Evolutionary conservation across 768 basidiomycete genomes (phyloP).

Genomic region (Tulasnella sp.): DNA sequence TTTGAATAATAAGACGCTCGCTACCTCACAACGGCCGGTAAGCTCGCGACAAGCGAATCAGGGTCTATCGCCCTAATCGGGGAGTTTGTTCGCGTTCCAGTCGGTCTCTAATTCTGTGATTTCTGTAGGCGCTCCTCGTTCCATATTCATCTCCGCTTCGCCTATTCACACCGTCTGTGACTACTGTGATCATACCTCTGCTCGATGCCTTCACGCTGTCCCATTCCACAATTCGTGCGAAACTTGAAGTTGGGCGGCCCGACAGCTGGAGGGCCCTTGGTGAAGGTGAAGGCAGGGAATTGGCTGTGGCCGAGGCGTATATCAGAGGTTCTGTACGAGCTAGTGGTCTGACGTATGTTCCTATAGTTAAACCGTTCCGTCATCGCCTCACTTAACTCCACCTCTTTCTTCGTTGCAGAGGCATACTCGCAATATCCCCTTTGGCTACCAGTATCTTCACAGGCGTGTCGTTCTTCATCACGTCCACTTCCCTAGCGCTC

Average conservation of each 20-base stretch:
- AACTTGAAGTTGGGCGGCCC: constrained; percentile 57
- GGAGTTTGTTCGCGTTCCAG: background rate
- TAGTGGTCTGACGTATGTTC: constrained; percentile 52
- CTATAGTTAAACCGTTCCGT: background rate
- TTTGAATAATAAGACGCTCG: constrained; percentile 50
- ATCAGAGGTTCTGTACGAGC: constrained; percentile 52
- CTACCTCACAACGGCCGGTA: constrained; percentile 52
- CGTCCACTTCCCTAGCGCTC: constrained; percentile 3
- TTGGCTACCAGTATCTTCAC: background rate
- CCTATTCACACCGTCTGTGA: constrained; percentile 31
- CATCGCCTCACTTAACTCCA: background rate
- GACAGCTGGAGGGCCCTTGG: constrained; percentile 66
- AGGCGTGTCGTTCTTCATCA: constrained; percentile 13
- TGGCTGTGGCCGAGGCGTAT: constrained; percentile 52
- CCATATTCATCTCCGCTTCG: constrained; percentile 31
- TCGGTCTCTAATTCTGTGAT: background rate
- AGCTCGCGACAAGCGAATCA: constrained; percentile 24
- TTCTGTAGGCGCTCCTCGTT: constrained; percentile 42
- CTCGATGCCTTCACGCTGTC: constrained; percentile 41
- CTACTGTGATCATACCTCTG: constrained; percentile 43
- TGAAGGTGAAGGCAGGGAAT: constrained; percentile 56
- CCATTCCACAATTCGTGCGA: constrained; percentile 36
- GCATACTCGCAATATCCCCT: constrained; percentile 1
- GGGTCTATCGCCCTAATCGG: too few relatives aligned
- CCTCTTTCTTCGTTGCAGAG: background rate